phyloP scores from a whole-genome alignment of 2,329 filamentous ascomycete species.

The Microdochium paspali region DNA sequence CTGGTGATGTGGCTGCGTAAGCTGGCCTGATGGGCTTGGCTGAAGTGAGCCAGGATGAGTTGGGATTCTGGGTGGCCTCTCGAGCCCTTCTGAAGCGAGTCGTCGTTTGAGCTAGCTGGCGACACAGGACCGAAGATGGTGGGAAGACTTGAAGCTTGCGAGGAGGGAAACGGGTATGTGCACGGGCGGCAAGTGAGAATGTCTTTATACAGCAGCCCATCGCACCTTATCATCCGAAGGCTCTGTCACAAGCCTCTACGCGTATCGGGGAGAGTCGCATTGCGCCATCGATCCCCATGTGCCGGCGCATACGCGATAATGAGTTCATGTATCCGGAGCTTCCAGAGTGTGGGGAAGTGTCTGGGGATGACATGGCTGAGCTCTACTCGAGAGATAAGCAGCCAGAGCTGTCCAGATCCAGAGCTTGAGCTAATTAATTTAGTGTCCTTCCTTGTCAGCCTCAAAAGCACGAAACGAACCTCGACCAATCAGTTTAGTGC shows the following conservation, averaged over 20 bases:
- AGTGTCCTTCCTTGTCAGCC: too few relatives aligned
- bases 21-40: too few relatives aligned
- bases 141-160: not conserved
- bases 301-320: not conserved
- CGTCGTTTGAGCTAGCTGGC: too few relatives aligned
- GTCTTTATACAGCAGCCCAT: not conserved
- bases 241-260: not conserved
- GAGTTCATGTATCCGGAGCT: not conserved
- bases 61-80: too few relatives aligned
- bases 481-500: too few relatives aligned
- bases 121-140: not conserved
- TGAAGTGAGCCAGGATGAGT: too few relatives aligned
- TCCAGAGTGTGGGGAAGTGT: not conserved
- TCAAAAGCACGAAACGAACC: too few relatives aligned
- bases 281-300: not conserved
- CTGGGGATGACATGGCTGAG: not conserved
- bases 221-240: not conserved
- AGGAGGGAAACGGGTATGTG: not conserved
- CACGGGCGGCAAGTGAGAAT: not conserved
- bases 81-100: too few relatives aligned
- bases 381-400: too few relatives aligned
- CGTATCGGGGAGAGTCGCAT: not conserved
- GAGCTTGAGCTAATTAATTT: too few relatives aligned
- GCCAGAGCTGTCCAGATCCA: too few relatives aligned
- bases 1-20: too few relatives aligned